These are phyloP conservation scores for Saccharomycopsis javanensis DNA, from an alignment of 805 yeast genomes.

Conservation along the genomic window DNA sequence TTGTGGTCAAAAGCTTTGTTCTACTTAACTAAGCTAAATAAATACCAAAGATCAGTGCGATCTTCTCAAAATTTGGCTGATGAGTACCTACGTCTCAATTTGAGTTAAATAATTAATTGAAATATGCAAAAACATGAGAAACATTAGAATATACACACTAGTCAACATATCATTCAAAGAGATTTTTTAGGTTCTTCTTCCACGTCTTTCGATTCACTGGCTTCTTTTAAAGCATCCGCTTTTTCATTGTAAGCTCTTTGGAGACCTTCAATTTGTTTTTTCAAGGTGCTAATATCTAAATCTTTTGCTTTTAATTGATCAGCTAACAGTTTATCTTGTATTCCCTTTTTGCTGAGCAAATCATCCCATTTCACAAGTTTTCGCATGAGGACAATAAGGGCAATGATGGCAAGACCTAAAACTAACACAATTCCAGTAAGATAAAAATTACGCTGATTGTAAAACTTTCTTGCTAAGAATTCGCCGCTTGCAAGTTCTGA, in stretches of 20 bases:
- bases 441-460: slow-evolving; percentile 54
- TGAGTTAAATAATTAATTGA: background rate
- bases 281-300: slow-evolving; percentile 36
- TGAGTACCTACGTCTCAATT: background rate
- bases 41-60: no score
- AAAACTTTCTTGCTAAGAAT: slow-evolving; percentile 48
- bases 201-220: background rate
- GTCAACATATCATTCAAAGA: background rate
- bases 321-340: slow-evolving; percentile 16
- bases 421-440: slow-evolving; percentile 55
- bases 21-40: no score
- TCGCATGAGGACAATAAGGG: slow-evolving; percentile 42
- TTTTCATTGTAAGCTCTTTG: slow-evolving; percentile 40
- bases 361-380: slow-evolving; percentile 42
- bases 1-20: no score
- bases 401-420: slow-evolving; percentile 43
- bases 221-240: slow-evolving; percentile 21
- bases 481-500: slow-evolving; percentile 33
- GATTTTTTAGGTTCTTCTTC: background rate
- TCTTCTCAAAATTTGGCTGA: no score
- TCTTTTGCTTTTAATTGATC: slow-evolving; percentile 32
- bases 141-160: background rate
- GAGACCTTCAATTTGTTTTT: slow-evolving; percentile 41
- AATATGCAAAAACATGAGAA: background rate
- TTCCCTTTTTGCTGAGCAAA: slow-evolving; percentile 21